A percentile compares a stretch with the other conserved stretches of the same genome.
These are phyloP conservation scores for Lentinula detonsa DNA, from an alignment of 768 basidiomycete genomes.

Conservation along the genomic window DNA sequence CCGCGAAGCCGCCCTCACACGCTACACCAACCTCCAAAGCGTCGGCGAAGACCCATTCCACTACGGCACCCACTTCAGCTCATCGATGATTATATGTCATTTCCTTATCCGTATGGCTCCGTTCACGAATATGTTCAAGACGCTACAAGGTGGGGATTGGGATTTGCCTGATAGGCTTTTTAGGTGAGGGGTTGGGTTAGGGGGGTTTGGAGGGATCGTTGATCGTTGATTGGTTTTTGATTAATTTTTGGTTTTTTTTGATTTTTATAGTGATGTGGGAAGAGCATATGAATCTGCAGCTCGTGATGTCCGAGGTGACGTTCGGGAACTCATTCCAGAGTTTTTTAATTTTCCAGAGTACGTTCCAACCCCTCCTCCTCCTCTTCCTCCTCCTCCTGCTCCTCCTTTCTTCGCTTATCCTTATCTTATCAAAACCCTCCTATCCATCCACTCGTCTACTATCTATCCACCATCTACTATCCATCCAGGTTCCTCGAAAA, in stretches of 20 bases:
- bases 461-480: not conserved
- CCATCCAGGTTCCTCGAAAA: constrained; percentile 74
- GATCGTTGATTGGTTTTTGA: not conserved
- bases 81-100: constrained; percentile 96
- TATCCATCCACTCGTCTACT: too few relatives aligned
- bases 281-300: constrained; percentile 83
- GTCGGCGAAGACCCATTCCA: constrained; percentile 88
- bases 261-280: constrained; percentile 54
- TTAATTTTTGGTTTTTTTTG: not conserved
- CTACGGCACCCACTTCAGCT: constrained; percentile 93
- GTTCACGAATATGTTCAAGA: constrained; percentile 94
- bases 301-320: constrained; percentile 82
- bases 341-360: constrained; percentile 83
- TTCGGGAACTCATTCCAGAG: constrained; percentile 89
- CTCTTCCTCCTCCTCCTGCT: not conserved
- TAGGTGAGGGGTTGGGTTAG: constrained; percentile 33
- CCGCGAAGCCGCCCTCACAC: constrained; percentile 65
- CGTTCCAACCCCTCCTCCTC: constrained; percentile 12
- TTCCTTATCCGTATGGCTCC: constrained; percentile 87
- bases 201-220: too few relatives aligned
- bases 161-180: constrained; percentile 88
- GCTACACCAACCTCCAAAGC: constrained; percentile 70
- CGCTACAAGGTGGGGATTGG: constrained; percentile 90
- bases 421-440: too few relatives aligned
- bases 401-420: too few relatives aligned